phyloP scores from a whole-genome alignment of 352 stramenopile genomes.

The Pythium apleroticum region DNA sequence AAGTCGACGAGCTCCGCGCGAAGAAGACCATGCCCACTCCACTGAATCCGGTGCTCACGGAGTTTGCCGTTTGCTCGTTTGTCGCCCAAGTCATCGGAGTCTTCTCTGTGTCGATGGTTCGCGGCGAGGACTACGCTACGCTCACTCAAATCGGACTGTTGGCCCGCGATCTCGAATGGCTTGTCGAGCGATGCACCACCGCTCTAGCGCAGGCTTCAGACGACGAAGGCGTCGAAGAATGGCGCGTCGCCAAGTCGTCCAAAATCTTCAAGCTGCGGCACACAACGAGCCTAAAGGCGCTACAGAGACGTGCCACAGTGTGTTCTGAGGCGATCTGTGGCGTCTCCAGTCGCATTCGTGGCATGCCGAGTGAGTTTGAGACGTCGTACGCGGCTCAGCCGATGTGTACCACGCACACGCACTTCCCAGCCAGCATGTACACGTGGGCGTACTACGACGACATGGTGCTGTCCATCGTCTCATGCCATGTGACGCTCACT shows the following conservation, averaged over 20 bases:
- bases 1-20: background rate
- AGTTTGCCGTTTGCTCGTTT: conserved; percentile 12
- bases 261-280: background rate
- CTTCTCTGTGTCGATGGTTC: background rate
- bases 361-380: background rate
- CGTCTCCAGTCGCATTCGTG: background rate
- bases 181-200: background rate
- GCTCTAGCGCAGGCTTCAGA: background rate
- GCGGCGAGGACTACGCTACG: background rate
- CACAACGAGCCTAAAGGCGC: background rate
- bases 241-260: background rate
- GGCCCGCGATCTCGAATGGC: conserved; percentile 1
- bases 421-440: background rate
- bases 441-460: conserved; percentile 8
- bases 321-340: conserved; percentile 16
- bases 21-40: background rate
- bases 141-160: conserved; percentile 2
- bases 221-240: background rate
- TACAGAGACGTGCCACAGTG: conserved; percentile 8
- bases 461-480: conserved; percentile 5
- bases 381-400: background rate
- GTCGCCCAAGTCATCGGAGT: conserved; percentile 2
- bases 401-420: background rate
- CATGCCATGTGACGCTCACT: conserved; percentile 12
- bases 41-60: background rate